Percentiles rank a stretch among this genome's conserved stretches.
These are phyloP conservation scores for Flaveria ramosissima DNA, from an alignment of 129 eudicot genomes.

Conservation along the genomic window DNA sequence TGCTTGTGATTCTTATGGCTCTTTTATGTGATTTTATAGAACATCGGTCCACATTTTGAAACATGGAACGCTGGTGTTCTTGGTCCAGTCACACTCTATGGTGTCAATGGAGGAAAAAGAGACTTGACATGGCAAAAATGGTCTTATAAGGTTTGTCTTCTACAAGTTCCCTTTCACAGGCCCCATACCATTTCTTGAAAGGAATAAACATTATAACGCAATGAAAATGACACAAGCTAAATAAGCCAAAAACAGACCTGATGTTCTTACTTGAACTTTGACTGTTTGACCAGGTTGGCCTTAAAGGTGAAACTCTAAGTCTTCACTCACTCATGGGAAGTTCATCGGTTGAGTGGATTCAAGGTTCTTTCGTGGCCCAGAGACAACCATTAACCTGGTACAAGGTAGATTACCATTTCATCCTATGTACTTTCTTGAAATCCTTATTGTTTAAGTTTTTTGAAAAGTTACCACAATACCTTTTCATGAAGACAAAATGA, in stretches of 20 bases:
- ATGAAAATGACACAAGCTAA: neutral
- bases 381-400: conserved; percentile 89
- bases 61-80: conserved; percentile 96
- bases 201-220: neutral
- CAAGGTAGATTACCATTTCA: conserved; percentile 48
- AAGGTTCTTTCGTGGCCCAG: conserved; percentile 64
- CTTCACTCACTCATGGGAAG: conserved; percentile 85
- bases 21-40: conserved; percentile 41
- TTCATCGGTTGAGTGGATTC: conserved; percentile 85
- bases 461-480: neutral
- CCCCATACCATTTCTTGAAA: neutral
- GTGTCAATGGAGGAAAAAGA: conserved; percentile 81
- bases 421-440: conserved; percentile 4
- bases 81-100: conserved; percentile 87
- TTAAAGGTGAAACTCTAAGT: conserved; percentile 78
- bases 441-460: neutral
- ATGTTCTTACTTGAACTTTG: conserved; percentile 27
- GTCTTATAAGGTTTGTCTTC: conserved; percentile 85
- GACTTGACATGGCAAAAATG: conserved; percentile 99
- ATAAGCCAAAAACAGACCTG: neutral
- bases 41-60: conserved; percentile 89
- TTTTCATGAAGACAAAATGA: neutral
- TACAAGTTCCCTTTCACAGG: neutral
- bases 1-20: conserved; percentile 12
- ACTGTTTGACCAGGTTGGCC: conserved; percentile 68